These are phyloP conservation scores for Aspergillus unguis DNA, from an alignment of 2,329 filamentous ascomycete genomes.

Conservation along the genomic window DNA sequence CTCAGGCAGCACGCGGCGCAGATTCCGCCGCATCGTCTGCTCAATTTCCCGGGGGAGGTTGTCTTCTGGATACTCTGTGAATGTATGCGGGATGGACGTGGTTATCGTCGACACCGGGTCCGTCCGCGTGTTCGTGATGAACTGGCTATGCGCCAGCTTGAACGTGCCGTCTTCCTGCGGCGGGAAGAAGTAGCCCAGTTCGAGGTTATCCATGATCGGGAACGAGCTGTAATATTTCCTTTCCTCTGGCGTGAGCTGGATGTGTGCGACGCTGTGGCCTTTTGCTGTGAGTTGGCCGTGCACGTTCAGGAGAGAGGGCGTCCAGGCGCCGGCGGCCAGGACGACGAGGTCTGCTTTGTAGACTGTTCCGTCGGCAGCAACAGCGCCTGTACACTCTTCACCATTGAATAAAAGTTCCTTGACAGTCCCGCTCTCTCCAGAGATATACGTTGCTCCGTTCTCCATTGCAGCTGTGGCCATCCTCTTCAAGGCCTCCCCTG, in stretches of 20 bases:
- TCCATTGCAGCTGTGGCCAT: background rate
- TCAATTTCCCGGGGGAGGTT: background rate
- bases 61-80: background rate
- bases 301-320: background rate
- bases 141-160: conserved; percentile 1
- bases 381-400: background rate
- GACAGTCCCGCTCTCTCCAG: background rate
- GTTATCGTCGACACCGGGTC: background rate
- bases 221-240: background rate
- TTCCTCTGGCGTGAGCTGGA: background rate
- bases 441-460: conserved; percentile 2
- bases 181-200: conserved; percentile 5
- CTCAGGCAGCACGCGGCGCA: background rate
- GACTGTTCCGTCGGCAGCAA: background rate
- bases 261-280: background rate
- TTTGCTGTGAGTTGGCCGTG: background rate
- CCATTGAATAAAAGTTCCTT: background rate
- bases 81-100: background rate
- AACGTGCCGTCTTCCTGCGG: conserved; percentile 1
- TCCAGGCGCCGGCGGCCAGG: background rate
- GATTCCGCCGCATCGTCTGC: background rate
- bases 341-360: background rate
- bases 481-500: no score
- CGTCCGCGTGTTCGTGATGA: conserved; percentile 7
- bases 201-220: conserved; percentile 2